Percentiles rank a stretch among this genome's conserved stretches.
These are phyloP conservation scores for Boletus barrowsii DNA, from an alignment of 768 basidiomycete species.

Conservation along the genomic window DNA sequence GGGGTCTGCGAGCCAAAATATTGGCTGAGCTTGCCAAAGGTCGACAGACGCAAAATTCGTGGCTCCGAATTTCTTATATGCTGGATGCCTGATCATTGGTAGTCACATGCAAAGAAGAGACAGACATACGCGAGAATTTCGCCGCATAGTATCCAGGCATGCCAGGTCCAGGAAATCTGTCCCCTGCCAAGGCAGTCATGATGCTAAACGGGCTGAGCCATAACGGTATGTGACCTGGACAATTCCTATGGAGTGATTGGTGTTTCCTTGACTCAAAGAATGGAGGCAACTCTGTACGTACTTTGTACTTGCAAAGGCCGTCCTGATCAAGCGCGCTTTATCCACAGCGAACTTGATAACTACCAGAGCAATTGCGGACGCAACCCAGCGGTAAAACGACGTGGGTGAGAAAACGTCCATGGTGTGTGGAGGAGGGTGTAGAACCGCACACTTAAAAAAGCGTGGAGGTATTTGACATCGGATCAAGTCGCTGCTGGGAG, in stretches of 20 bases:
- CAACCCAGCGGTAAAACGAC: conserved; percentile 9
- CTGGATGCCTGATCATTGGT: conserved; percentile 18
- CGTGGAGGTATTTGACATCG: not conserved
- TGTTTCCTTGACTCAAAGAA: too few species aligned
- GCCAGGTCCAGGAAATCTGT: conserved; percentile 34
- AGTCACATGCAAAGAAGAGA: too few species aligned
- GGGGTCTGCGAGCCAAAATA: conserved; percentile 43
- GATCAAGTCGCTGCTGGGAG: not conserved
- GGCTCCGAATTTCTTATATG: conserved; percentile 38
- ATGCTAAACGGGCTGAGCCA: conserved; percentile 36
- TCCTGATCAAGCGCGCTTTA: conserved; percentile 3
- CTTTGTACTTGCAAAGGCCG: conserved; percentile 20
- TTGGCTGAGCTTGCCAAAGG: conserved; percentile 29
- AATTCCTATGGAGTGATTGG: conserved; percentile 8
- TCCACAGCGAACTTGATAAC: conserved; percentile 6
- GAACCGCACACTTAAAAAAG: not conserved
- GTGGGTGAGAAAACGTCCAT: conserved; percentile 1
- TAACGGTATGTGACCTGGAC: conserved; percentile 15
- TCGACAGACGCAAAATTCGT: conserved; percentile 38
- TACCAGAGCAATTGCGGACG: conserved; percentile 1
- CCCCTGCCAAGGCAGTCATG: conserved; percentile 24
- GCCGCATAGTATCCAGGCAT: conserved; percentile 34
- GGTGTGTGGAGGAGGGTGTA: not conserved
- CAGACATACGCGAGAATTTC: conserved; percentile 36
- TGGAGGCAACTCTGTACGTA: not conserved